Conservation (phyloP, 352 stramenopile genomes). For the Phytophthora melonis region DNA sequence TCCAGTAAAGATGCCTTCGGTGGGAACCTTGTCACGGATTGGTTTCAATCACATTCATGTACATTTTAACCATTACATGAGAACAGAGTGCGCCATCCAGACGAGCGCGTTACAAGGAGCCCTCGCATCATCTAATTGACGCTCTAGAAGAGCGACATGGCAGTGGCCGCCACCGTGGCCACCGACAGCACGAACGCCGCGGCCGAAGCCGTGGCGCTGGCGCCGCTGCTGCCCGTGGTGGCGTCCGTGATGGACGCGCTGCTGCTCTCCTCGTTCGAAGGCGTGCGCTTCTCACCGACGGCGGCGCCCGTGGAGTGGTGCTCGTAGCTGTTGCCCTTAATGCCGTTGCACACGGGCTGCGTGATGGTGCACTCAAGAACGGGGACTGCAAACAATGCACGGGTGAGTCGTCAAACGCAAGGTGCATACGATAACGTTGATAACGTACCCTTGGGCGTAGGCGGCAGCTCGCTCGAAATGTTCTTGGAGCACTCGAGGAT, state of each 20-base stretch:
- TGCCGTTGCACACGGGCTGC: conserved; percentile 52
- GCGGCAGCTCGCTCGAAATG: conserved; percentile 53
- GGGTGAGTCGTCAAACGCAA: not conserved
- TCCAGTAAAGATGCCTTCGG: too few species aligned
- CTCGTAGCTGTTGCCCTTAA: conserved; percentile 43
- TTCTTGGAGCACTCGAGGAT: conserved; percentile 55
- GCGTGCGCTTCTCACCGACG: conserved; percentile 40
- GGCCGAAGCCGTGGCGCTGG: conserved; percentile 13
- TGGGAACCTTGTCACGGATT: too few species aligned
- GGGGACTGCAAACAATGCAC: conserved; percentile 23
- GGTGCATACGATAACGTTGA: not conserved
- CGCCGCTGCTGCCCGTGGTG: conserved; percentile 15
- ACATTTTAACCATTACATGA: conserved; percentile 28
- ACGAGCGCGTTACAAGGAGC: not conserved
- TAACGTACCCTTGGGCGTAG: conserved; percentile 44
- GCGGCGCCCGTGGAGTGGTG: conserved; percentile 18
- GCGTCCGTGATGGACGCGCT: not conserved
- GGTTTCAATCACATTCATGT: conserved; percentile 15
- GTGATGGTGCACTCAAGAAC: conserved; percentile 46
- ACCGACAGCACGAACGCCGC: conserved; percentile 29
- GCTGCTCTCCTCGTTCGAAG: conserved; percentile 35
- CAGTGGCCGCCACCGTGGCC: conserved; percentile 20
- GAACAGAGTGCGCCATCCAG: not conserved
- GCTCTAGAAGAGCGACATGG: conserved; percentile 37
- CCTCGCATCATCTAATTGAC: not conserved